Base-by-base conservation (phyloP, 2,329 filamentous ascomycete species). In the Colletotrichum sp. region DNA sequence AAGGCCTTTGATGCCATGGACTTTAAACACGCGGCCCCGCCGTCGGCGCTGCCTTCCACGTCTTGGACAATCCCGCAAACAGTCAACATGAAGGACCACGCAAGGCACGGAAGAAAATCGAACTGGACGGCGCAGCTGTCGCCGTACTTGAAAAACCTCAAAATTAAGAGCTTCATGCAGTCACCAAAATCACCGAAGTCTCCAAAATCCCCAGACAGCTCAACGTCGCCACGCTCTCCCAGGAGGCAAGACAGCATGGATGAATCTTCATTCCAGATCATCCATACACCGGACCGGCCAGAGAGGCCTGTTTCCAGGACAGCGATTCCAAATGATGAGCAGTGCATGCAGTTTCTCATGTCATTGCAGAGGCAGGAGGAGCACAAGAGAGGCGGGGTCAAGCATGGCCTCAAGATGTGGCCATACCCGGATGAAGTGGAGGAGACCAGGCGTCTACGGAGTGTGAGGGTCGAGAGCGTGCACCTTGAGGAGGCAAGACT, bases 291-390 rank as follows among this genome's bases (percentile, higher is more conserved):
- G 9, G 77, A 78, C 70, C 61, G 77, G 24, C 77, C 72, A 16
- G 72, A 71, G 16, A 58, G 66, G 18, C 77, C 76, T 9, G 66
- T 77, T 15, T 72, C 76, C n/a, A 72, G 48, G n/a, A 68, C 69
- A 28, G 72, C 66, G n/a, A 75, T 72, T 15, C 77, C 77, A 30
- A 73, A 66, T n/a, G 77, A 78, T 12, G 75, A 77, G 21, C 65
- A 78, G 30, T 78, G 77, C 70, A 77, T 77, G 77, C 52, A 75
- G 18, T 78, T 78, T 5, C 63, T 78, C 34, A 76, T 76, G 70
- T 70, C 76, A 3, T 21, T 77, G 36, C 74, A 75, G 66, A 72
- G 48, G 48, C 72, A 75, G 58, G 73, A 75, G 60, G 74, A 76
- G 28, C 18, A 71, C 32, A 75, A 67, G 36, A 61, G 74, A 32